Evolutionary conservation across 352 stramenopile genomes (phyloP).

Genomic region (Phytophthora litchii): DNA sequence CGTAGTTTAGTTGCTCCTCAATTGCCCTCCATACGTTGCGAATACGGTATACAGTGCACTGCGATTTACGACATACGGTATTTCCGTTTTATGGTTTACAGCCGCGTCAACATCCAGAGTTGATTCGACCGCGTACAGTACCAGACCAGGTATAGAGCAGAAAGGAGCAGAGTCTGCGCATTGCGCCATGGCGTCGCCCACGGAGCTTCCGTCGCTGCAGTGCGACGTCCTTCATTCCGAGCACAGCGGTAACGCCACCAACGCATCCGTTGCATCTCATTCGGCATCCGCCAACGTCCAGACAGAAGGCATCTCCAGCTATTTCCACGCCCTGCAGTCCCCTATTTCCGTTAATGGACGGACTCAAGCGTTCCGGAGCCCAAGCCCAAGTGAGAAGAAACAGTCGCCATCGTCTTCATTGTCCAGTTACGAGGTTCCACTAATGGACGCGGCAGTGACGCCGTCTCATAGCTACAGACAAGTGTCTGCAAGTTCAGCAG

Average conservation of each 20-base stretch:
- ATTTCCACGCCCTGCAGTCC: conserved; percentile 26
- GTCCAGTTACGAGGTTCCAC: conserved; percentile 17
- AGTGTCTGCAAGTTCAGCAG: conserved; percentile 21
- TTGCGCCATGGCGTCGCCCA: conserved; percentile 11
- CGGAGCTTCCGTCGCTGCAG: conserved; percentile 1
- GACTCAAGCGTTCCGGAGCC: conserved; percentile 7
- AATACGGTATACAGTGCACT: no score
- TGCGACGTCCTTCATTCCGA: background rate
- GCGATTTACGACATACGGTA: background rate
- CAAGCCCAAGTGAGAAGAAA: conserved; percentile 1
- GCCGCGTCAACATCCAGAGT: background rate
- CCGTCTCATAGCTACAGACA: background rate
- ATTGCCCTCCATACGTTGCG: no score
- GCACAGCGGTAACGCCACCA: background rate
- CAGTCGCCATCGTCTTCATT: background rate
- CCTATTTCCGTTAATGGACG: conserved; percentile 15
- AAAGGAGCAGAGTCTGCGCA: background rate
- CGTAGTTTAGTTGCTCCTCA: no score
- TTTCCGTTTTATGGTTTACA: background rate
- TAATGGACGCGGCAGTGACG: conserved; percentile 9
- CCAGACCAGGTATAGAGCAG: conserved; percentile 4
- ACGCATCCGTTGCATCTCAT: conserved; percentile 7
- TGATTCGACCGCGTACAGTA: conserved; percentile 7
- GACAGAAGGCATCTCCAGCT: background rate
- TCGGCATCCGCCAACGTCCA: conserved; percentile 12